A percentile compares a stretch with the other conserved stretches of the same genome.
These are phyloP conservation scores for Pseudogymnoascus sp. DNA, from an alignment of 2,329 filamentous ascomycete genomes.

Conservation along the genomic window DNA sequence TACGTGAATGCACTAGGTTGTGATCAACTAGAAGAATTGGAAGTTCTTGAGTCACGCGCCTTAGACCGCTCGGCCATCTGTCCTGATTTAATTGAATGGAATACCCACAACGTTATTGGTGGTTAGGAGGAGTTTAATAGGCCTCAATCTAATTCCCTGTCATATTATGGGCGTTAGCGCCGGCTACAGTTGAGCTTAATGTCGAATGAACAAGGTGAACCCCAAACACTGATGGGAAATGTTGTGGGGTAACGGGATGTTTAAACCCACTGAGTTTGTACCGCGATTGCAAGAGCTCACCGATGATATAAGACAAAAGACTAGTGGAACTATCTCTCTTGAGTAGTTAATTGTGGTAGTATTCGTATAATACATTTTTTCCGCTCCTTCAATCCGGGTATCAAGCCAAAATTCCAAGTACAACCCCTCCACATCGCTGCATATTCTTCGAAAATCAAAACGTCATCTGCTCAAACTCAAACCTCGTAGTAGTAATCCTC, in stretches of 20 bases:
- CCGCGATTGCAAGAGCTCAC: not conserved
- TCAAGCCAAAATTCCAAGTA: slow-evolving; percentile 11
- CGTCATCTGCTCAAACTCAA: slow-evolving; percentile 28
- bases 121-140: not conserved
- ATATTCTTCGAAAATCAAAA: not conserved
- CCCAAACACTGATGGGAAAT: not conserved
- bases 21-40: slow-evolving; percentile 3
- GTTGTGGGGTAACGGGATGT: not conserved
- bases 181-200: not conserved
- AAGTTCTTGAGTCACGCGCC: slow-evolving; percentile 10
- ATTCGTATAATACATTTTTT: slow-evolving; percentile 1
- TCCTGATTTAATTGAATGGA: not conserved
- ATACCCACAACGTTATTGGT: not conserved
- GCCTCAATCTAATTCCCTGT: not conserved
- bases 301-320: not conserved
- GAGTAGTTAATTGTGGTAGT: not conserved
- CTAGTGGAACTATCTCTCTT: not conserved
- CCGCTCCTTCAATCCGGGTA: slow-evolving; percentile 6
- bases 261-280: not conserved
- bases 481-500: slow-evolving; percentile 91
- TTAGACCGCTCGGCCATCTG: slow-evolving; percentile 11
- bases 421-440: not conserved
- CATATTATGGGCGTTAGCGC: not conserved
- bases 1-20: slow-evolving; percentile 5
- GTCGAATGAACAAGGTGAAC: not conserved